phyloP scores from a whole-genome alignment of 495 filamentous ascomycete genomes.

The Jackrogersella minutella region DNA sequence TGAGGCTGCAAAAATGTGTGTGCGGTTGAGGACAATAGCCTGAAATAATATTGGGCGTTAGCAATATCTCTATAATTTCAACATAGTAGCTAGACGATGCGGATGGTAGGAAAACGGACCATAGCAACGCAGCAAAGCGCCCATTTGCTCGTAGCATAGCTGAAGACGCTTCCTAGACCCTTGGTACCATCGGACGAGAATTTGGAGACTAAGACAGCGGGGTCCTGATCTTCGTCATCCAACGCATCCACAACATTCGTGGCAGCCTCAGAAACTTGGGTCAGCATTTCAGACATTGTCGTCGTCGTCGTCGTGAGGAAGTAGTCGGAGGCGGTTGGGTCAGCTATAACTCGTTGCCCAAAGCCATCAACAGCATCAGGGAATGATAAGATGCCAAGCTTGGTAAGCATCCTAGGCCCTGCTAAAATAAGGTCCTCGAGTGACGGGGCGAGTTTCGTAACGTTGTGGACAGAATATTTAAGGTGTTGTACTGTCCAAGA shows the following conservation, averaged over 20 bases:
- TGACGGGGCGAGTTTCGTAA: slow-evolving; percentile 54
- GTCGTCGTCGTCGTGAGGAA: slow-evolving; percentile 45
- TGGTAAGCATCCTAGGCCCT: slow-evolving; percentile 69
- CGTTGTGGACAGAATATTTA: slow-evolving; percentile 52
- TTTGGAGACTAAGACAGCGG: slow-evolving; percentile 51
- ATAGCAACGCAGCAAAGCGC: slow-evolving; percentile 84
- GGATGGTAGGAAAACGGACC: slow-evolving; percentile 28
- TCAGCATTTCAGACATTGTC: slow-evolving; percentile 44
- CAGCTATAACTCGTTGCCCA: slow-evolving; percentile 67
- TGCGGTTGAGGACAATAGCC: slow-evolving; percentile 88
- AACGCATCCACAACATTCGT: slow-evolving; percentile 40
- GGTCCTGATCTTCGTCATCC: slow-evolving; percentile 45
- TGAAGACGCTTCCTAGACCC: slow-evolving; percentile 85
- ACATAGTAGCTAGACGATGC: background rate
- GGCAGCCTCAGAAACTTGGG: slow-evolving; percentile 47
- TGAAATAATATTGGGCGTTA: slow-evolving; percentile 14
- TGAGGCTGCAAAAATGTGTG: slow-evolving; percentile 90
- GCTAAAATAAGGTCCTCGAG: slow-evolving; percentile 66
- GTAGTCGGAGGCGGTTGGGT: slow-evolving; percentile 57
- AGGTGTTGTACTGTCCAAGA: slow-evolving; percentile 55
- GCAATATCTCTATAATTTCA: slow-evolving; percentile 45
- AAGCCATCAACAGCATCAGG: slow-evolving; percentile 70
- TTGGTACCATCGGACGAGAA: slow-evolving; percentile 61
- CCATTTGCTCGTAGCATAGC: slow-evolving; percentile 93
- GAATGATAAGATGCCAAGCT: slow-evolving; percentile 65